Evolutionary conservation across 345 rosid species (phyloP).

Genomic region (Capsella bursapastoris): DNA sequence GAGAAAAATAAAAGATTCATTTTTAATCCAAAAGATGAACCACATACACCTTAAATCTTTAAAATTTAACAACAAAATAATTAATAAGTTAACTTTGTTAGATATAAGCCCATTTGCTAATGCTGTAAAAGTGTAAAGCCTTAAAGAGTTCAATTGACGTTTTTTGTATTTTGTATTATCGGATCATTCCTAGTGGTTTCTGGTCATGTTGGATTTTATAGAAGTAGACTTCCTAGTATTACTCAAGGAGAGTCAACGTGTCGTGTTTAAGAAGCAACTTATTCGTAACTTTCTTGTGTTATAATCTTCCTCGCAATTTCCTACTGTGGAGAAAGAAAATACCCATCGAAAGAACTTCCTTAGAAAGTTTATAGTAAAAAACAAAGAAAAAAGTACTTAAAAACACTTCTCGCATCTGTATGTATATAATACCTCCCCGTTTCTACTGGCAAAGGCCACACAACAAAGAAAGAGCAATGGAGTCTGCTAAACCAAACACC

Average conservation of each 20-base stretch:
- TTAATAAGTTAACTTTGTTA: background rate
- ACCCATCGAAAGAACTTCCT: background rate
- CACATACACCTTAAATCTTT: background rate
- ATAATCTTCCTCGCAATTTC: constrained; percentile 32
- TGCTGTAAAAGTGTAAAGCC: background rate
- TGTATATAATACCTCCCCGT: background rate
- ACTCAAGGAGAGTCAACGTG: background rate
- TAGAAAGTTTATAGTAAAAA: background rate
- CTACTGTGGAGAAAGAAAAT: background rate
- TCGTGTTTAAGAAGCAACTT: background rate
- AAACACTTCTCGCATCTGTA: background rate
- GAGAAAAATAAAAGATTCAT: too few relatives aligned
- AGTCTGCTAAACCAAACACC: constrained; percentile 5
- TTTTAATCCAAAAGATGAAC: background rate
- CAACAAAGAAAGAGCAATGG: constrained; percentile 36
- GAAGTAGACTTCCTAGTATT: constrained; percentile 13
- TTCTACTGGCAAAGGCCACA: constrained; percentile 2
- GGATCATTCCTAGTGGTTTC: constrained; percentile 9
- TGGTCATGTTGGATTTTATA: background rate
- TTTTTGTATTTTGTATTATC: background rate
- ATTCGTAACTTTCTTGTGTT: background rate
- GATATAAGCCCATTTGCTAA: background rate
- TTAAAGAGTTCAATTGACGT: background rate
- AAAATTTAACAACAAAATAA: background rate
- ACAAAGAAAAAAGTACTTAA: background rate